Evolutionary conservation across 2,329 filamentous ascomycete species (phyloP).

Genomic region (Fusarium euwallaceae): DNA sequence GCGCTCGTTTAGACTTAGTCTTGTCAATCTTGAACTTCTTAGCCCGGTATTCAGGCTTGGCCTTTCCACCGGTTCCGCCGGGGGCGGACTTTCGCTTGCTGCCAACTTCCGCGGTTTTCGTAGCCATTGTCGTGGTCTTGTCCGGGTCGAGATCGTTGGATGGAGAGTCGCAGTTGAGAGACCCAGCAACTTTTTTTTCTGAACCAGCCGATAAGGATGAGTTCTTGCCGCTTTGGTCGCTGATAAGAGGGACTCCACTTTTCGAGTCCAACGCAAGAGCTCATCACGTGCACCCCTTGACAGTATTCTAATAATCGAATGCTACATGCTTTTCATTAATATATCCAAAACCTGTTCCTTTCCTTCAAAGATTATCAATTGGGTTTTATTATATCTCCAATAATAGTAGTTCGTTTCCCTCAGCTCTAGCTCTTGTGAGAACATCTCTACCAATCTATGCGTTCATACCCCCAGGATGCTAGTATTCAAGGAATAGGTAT

Average conservation of each 20-base stretch:
- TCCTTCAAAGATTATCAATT: neutral
- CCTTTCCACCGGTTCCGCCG: slow-evolving; percentile 58
- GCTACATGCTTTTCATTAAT: neutral
- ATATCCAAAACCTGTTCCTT: neutral
- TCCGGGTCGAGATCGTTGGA: slow-evolving; percentile 23
- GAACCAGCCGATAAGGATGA: slow-evolving; percentile 34
- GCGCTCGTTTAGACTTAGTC: slow-evolving; percentile 51
- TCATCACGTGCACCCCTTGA: slow-evolving; percentile 23
- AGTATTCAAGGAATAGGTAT: neutral
- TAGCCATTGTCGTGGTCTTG: slow-evolving; percentile 58
- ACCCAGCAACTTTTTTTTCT: slow-evolving; percentile 44
- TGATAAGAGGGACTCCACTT: slow-evolving; percentile 30
- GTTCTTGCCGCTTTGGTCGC: slow-evolving; percentile 21
- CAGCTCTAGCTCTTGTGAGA: neutral
- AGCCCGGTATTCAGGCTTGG: slow-evolving; percentile 55
- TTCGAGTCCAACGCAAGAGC: neutral
- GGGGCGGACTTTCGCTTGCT: slow-evolving; percentile 70
- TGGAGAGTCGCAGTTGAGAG: slow-evolving; percentile 39
- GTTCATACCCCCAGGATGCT: neutral
- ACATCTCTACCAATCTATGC: neutral
- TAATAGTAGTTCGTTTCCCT: neutral
- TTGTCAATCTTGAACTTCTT: slow-evolving; percentile 65
- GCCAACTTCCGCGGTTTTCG: slow-evolving; percentile 60
- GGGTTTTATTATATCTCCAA: neutral
- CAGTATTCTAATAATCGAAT: neutral